Conservation (phyloP, 164 flowering plant species). For the Sedum album region DNA sequence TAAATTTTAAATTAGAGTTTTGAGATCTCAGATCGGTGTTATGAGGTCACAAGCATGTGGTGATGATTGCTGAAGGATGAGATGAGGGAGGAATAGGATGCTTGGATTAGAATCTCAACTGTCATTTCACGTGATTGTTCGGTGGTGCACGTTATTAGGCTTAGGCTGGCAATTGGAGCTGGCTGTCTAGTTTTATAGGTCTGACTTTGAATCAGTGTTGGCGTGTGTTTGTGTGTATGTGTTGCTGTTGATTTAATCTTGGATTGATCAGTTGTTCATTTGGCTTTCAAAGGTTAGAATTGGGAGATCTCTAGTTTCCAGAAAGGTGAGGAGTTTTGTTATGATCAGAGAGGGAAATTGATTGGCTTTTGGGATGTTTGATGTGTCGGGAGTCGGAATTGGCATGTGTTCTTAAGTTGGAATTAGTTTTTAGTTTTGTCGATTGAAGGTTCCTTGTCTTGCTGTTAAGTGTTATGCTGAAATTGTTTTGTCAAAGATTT, state of each 20-base stretch:
- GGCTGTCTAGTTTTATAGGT: neutral
- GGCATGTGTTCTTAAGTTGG: neutral
- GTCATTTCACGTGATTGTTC: conserved; percentile 2
- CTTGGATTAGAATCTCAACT: neutral
- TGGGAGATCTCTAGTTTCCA: neutral
- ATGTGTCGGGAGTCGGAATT: neutral
- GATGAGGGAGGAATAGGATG: neutral
- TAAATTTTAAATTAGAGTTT: neutral
- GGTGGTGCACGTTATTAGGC: conserved; percentile 3
- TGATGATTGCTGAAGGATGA: neutral
- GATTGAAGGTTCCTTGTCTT: too few species aligned
- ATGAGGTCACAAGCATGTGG: conserved; percentile 1
- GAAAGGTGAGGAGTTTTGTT: neutral
- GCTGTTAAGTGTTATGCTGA: neutral
- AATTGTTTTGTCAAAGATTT: too few species aligned
- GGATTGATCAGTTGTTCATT: neutral
- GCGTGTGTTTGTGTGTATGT: neutral
- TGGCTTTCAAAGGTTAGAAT: neutral
- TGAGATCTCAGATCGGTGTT: conserved; percentile 2
- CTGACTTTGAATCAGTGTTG: neutral
- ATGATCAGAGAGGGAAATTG: neutral
- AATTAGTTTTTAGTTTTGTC: too few species aligned
- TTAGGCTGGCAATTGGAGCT: conserved; percentile 5
- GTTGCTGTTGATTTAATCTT: neutral
- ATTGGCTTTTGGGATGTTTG: neutral